Base-by-base conservation (phyloP, 176 grass and related monocot species). In the Urochloa ruziziensis region DNA sequence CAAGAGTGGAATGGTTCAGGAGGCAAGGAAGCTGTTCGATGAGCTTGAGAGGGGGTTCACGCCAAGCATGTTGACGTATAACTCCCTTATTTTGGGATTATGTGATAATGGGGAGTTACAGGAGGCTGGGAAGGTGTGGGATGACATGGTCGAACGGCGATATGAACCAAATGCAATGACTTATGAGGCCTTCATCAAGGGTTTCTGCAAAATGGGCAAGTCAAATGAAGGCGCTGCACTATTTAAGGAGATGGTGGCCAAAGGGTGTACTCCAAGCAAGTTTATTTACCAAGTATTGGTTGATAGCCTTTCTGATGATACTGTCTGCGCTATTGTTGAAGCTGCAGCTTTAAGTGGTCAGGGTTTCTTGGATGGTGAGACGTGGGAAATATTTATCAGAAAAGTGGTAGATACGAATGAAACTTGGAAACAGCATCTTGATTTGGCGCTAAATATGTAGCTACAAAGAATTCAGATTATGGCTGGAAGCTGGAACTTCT, bases 111-210 rank as follows among this genome's bases (percentile, higher is more conserved):
- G 89, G 46, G 83, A 94, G 40, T 62, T 97, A 40, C 87, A 88
- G 15, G 91, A 90, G 79, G 89, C 94, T 49, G 85, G 87, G 16
- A 58, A 54, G 63, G 60, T 97, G 11, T 97, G 91, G 91, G 94
- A 97, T 75, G 86, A 97, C 67, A 94, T 97, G 87, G 71, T 94
- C 10, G 89, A 94, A 63, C 84, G 82, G 39, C 67, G 76, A 40
- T 97, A 92, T 57, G 34, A 59, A 47, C 91, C 94, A 57, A 97
- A 92, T 84, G 64, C 79, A 32, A 59, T 90, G 77, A 92, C 79
- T 23, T 97, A 94, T 16, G 88, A 94, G 62, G 89, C 88, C n/a
- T 78, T 92, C 11, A 94, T 97, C 82, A 90, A 88, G 30, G 91
- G 94, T 27, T 94, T 97, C 25, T 94, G 91, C 63, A 90, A 88